These are phyloP conservation scores for Aspergillus ibericus DNA, from an alignment of 2,329 filamentous ascomycete genomes.

Conservation along the genomic window DNA sequence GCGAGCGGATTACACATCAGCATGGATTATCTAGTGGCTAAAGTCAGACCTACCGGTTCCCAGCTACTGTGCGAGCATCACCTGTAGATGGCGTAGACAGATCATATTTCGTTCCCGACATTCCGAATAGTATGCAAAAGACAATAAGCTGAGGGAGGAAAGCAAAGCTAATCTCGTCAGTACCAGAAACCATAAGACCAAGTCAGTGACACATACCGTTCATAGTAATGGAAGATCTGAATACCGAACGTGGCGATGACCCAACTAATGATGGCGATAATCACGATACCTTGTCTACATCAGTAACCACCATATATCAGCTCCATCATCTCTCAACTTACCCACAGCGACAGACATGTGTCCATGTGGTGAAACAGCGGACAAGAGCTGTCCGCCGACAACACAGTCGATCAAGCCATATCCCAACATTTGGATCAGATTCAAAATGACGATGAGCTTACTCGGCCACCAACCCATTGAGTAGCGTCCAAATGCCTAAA, in stretches of 20 bases:
- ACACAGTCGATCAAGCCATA: slow-evolving; percentile 66
- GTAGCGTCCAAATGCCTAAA: slow-evolving; percentile 58
- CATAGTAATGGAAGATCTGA: slow-evolving; percentile 66
- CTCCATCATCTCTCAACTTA: slow-evolving; percentile 14
- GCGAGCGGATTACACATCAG: slow-evolving; percentile 1
- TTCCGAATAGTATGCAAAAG: slow-evolving; percentile 61
- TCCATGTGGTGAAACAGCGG: slow-evolving; percentile 60
- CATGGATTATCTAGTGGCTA: not conserved
- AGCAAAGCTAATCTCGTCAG: slow-evolving; percentile 50
- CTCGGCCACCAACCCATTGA: slow-evolving; percentile 66
- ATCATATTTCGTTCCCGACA: slow-evolving; percentile 62
- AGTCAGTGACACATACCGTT: slow-evolving; percentile 48
- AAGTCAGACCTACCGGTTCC: slow-evolving; percentile 36
- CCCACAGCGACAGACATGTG: slow-evolving; percentile 64
- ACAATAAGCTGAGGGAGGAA: slow-evolving; percentile 65
- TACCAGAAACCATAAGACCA: not conserved
- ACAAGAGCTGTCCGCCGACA: slow-evolving; percentile 67
- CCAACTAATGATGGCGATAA: slow-evolving; percentile 64
- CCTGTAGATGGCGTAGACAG: slow-evolving; percentile 52
- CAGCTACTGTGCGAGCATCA: slow-evolving; percentile 53
- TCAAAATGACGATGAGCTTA: slow-evolving; percentile 63
- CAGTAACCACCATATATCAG: slow-evolving; percentile 2
- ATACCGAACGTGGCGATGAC: slow-evolving; percentile 68
- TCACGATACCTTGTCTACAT: slow-evolving; percentile 52
- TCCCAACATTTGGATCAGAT: slow-evolving; percentile 62